These are phyloP conservation scores for Yamadazyma buinensis DNA, from an alignment of 1,139 yeast species.

Conservation along the genomic window DNA sequence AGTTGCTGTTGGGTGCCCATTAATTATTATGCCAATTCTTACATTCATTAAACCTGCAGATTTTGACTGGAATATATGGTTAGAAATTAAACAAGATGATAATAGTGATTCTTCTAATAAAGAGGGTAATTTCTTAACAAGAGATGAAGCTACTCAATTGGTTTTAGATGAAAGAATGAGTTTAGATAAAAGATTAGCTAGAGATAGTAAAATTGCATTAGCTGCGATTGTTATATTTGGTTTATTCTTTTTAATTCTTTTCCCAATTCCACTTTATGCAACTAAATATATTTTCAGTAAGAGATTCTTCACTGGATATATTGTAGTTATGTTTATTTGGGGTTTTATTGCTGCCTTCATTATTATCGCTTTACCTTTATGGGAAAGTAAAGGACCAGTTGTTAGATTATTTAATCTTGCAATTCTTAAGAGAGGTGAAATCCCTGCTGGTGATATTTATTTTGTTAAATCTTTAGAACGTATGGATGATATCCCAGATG, in stretches of 20 bases:
- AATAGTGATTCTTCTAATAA: slow-evolving; percentile 22
- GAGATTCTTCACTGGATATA: slow-evolving; percentile 29
- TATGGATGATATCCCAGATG: neutral
- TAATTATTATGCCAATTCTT: slow-evolving; percentile 20
- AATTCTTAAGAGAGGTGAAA: slow-evolving; percentile 10
- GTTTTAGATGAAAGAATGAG: slow-evolving; percentile 19
- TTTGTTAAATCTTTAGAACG: slow-evolving; percentile 11
- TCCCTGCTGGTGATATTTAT: slow-evolving; percentile 13
- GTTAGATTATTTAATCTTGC: slow-evolving; percentile 8
- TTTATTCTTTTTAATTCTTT: slow-evolving; percentile 20
- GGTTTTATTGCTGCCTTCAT: slow-evolving; percentile 26
- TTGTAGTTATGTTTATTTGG: slow-evolving; percentile 29
- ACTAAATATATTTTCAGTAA: slow-evolving; percentile 27
- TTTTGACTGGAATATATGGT: slow-evolving; percentile 21
- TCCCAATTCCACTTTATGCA: slow-evolving; percentile 29
- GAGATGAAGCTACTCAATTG: slow-evolving; percentile 20
- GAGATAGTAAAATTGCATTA: slow-evolving; percentile 19
- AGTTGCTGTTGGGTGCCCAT: slow-evolving; percentile 24
- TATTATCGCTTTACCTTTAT: slow-evolving; percentile 34
- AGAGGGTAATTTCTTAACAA: slow-evolving; percentile 12
- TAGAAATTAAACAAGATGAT: slow-evolving; percentile 24
- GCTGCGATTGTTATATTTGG: slow-evolving; percentile 13
- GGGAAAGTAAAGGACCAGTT: slow-evolving; percentile 25
- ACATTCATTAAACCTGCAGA: slow-evolving; percentile 25
- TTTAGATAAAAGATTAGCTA: slow-evolving; percentile 18